Evolutionary conservation across 2,329 filamentous ascomycete species (phyloP), one percentile per base, ranked within the genome.

Genomic region (Coniochaeta hoffmannii): DNA sequence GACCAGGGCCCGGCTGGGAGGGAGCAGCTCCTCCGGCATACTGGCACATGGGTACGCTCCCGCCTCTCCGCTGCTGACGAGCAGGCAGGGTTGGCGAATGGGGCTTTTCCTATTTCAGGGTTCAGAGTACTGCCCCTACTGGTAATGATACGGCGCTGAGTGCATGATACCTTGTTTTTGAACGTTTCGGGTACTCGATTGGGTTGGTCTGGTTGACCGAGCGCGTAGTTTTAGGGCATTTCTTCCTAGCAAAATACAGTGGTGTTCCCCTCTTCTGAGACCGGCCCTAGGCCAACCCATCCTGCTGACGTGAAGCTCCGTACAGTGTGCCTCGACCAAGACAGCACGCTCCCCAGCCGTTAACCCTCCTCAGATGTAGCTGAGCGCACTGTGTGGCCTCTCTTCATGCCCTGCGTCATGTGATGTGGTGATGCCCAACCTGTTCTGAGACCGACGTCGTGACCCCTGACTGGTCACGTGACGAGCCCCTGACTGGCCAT

Each of bases 91-190:
- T 46, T 12, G 12, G 41, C 28, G 62, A n/a, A 60, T 53, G 62
- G 60, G 64, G 63, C 68, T 66, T 69, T 65, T 66, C 69, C 67
- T 55, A 59, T 69, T 71, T 58, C 55, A 67, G 69, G 60, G 54
- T 54, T 60, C 62, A 66, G 62, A 63, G 63, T 68, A 69, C 68
- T 71, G 62, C 69, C 66, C 60, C 53, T 69, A 70, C 65, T 55
- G 68, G 66, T 28, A 65, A 61, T 60, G 62, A 11, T 31, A 36
- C 36, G 9, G 32, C 19, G 41, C 41, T 8, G 19, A 28, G 11
- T 8, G 41, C 41, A 28, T 46, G 41, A 28, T 46, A 26, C 26
- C 22, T n/a, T 46, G 17, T 28, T 38, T 35, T 51, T 50, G 50
- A 53, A 32, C 17, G n/a, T 44, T 30, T 57, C 55, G n/a, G 7